Evolutionary conservation across 768 basidiomycete genomes (phyloP).

Genomic region (Termitomyces sp.): DNA sequence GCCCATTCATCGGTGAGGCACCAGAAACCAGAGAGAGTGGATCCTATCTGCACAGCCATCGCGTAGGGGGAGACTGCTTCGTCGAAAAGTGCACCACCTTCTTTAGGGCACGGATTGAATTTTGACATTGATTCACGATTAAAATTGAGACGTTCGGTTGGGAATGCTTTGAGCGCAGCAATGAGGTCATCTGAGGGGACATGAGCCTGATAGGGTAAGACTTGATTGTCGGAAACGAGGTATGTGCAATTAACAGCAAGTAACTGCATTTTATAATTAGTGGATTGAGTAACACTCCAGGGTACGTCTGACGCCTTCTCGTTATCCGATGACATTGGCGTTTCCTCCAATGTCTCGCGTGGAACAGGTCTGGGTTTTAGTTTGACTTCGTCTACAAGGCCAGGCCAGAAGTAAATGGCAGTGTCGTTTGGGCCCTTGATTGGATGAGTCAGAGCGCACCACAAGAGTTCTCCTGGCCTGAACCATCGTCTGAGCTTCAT

Average conservation of each 20-base stretch:
- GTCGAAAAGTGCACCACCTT: slow-evolving; percentile 31
- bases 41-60: slow-evolving; percentile 67
- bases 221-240: slow-evolving; percentile 46
- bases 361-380: slow-evolving; percentile 41
- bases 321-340: slow-evolving; percentile 3
- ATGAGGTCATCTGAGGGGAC: slow-evolving; percentile 50
- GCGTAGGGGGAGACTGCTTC: slow-evolving; percentile 61
- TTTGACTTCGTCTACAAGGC: slow-evolving; percentile 53
- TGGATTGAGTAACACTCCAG: slow-evolving; percentile 60
- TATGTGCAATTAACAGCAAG: slow-evolving; percentile 50
- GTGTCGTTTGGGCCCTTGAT: slow-evolving; percentile 39
- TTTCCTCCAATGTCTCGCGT: slow-evolving; percentile 8
- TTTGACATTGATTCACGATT: slow-evolving; percentile 30
- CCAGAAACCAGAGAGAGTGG: slow-evolving; percentile 61
- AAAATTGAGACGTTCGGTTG: slow-evolving; percentile 38
- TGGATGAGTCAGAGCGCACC: slow-evolving; percentile 53
- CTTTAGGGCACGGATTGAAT: slow-evolving; percentile 49
- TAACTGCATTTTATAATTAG: slow-evolving; percentile 63
- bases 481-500: slow-evolving; percentile 53
- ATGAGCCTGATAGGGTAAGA: slow-evolving; percentile 75
- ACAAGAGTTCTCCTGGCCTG: slow-evolving; percentile 66
- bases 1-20: slow-evolving; percentile 71
- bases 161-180: slow-evolving; percentile 38
- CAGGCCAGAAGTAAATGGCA: slow-evolving; percentile 71
- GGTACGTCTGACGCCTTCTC: slow-evolving; percentile 23